These are phyloP conservation scores for Suillus spraguei DNA, from an alignment of 768 basidiomycete species.

Conservation along the genomic window DNA sequence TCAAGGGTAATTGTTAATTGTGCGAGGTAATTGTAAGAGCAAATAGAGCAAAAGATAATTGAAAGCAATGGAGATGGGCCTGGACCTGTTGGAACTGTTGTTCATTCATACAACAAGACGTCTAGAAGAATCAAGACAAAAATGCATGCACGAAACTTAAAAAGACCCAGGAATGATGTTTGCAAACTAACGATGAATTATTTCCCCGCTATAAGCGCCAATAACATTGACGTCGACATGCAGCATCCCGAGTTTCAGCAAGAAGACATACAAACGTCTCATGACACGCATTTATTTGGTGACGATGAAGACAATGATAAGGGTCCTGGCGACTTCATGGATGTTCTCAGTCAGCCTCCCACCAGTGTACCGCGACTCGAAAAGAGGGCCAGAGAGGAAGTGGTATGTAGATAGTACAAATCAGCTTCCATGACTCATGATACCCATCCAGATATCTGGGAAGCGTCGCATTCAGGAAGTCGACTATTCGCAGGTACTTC, in stretches of 20 bases:
- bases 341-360: neutral
- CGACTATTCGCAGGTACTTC: constrained; percentile 2
- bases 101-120: neutral
- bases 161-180: neutral
- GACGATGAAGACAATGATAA: neutral
- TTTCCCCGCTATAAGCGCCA: neutral
- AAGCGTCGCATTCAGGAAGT: constrained; percentile 9
- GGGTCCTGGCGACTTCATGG: neutral
- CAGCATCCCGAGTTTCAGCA: neutral
- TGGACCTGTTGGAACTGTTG: neutral
- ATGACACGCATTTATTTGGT: neutral
- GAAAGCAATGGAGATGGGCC: neutral
- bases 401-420: neutral
- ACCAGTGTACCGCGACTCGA: neutral
- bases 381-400: neutral
- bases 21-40: too few relatives aligned
- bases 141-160: neutral
- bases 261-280: constrained; percentile 8
- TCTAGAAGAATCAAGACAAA: neutral
- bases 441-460: neutral
- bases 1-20: too few relatives aligned
- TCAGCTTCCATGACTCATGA: neutral
- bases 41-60: neutral
- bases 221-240: neutral
- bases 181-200: neutral